phyloP scores from a whole-genome alignment of 371 early-diverging fungal genomes.

The Nematocida sp. region DNA sequence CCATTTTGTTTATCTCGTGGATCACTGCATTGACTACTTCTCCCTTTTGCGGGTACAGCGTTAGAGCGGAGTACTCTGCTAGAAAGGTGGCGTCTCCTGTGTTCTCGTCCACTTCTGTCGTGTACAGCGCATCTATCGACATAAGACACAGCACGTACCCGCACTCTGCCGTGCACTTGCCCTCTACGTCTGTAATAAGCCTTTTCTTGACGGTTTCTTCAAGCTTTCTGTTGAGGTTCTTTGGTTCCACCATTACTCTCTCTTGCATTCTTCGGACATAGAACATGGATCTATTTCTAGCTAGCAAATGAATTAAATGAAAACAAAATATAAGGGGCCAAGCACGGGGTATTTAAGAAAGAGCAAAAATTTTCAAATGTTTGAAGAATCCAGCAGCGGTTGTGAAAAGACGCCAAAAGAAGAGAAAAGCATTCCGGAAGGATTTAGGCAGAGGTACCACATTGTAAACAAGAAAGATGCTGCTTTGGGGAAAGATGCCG shows the following conservation, averaged over 20 bases:
- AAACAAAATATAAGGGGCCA: not conserved
- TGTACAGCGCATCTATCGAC: conserved; percentile 56
- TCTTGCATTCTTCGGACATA: conserved; percentile 58
- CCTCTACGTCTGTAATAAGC: conserved; percentile 60
- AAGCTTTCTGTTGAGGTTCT: conserved; percentile 58
- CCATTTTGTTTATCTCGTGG: conserved; percentile 85
- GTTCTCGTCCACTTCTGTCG: conserved; percentile 45
- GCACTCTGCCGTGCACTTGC: conserved; percentile 56
- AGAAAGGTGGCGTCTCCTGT: conserved; percentile 82
- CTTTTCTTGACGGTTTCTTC: conserved; percentile 57
- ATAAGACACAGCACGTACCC: conserved; percentile 63
- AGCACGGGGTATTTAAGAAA: not conserved
- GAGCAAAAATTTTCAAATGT: conserved; percentile 51
- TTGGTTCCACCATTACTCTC: conserved; percentile 57
- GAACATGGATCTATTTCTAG: conserved; percentile 59
- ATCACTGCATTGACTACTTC: conserved; percentile 91
- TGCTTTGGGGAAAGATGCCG: conserved; percentile 6
- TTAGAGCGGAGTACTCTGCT: conserved; percentile 84
- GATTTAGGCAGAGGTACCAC: not conserved
- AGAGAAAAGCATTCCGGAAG: not conserved
- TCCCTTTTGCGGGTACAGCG: conserved; percentile 87
- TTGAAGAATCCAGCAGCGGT: conserved; percentile 20
- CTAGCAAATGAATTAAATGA: conserved; percentile 31
- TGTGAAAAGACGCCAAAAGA: not conserved
- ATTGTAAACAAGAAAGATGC: not conserved